Evolutionary conservation across 257 asterid species (phyloP).

Genomic region (Penstemon barbatus): DNA sequence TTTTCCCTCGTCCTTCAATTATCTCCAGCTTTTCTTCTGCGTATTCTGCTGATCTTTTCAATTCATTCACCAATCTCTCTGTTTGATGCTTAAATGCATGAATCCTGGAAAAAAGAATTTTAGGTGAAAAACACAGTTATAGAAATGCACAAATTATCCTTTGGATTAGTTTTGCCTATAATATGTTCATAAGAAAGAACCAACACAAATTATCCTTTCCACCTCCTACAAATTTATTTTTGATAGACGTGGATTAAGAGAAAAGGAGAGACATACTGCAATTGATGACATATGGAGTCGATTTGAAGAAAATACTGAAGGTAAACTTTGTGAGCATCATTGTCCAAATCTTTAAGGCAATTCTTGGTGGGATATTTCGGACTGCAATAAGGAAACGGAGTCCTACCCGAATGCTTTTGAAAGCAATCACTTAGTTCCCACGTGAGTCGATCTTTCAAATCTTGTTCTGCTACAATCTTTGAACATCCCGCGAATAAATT

Average conservation of each 20-base stretch:
- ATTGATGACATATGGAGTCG: conserved; percentile 61
- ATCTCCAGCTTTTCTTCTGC: conserved; percentile 53
- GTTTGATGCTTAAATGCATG: conserved; percentile 55
- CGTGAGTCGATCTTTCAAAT: conserved; percentile 51
- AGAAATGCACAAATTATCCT: too few species aligned
- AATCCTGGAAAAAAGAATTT: conserved; percentile 34
- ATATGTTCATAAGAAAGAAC: too few species aligned
- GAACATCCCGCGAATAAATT: conserved; percentile 52
- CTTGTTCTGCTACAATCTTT: conserved; percentile 45
- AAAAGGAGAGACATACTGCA: conserved; percentile 33
- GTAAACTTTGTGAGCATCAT: conserved; percentile 38
- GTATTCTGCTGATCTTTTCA: conserved; percentile 51
- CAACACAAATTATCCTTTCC: too few species aligned
- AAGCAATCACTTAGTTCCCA: conserved; percentile 72
- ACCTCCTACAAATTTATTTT: too few species aligned
- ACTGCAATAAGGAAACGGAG: conserved; percentile 47
- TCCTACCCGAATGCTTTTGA: conserved; percentile 49
- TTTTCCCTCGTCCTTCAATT: conserved; percentile 48
- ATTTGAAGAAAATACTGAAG: conserved; percentile 53
- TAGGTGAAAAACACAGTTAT: too few species aligned
- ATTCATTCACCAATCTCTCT: conserved; percentile 58
- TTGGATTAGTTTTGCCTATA: too few species aligned
- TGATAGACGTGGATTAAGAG: too few species aligned
- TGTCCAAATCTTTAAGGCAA: conserved; percentile 45
- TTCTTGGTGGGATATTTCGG: conserved; percentile 32